Conservation (phyloP, 164 flowering plant genomes). For the Magnolia kwangsiensis region DNA sequence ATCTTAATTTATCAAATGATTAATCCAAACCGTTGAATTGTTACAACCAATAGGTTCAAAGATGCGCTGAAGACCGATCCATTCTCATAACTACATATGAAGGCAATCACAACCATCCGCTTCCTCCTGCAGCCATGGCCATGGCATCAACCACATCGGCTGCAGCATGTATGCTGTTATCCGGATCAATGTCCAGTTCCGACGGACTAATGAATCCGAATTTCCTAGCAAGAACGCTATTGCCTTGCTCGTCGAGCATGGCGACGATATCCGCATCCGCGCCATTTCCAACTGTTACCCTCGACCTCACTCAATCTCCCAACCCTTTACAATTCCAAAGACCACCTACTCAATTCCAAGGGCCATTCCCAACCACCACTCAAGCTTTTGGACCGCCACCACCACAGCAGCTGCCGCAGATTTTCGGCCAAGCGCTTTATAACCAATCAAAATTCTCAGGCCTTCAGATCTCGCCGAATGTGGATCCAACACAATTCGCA, state of each 20-base stretch:
- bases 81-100: slow-evolving; percentile 73
- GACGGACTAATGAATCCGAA: slow-evolving; percentile 62
- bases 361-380: slow-evolving; percentile 34
- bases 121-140: slow-evolving; percentile 82
- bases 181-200: slow-evolving; percentile 72
- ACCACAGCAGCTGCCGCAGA: slow-evolving; percentile 35
- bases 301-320: slow-evolving; percentile 62
- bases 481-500: slow-evolving; percentile 17
- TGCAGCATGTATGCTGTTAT: slow-evolving; percentile 66
- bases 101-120: slow-evolving; percentile 84
- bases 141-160: slow-evolving; percentile 83
- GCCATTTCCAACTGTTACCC: slow-evolving; percentile 78
- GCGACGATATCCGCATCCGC: slow-evolving; percentile 85
- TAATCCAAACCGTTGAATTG: slow-evolving; percentile 3
- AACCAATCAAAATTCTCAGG: slow-evolving; percentile 77
- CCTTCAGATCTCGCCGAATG: slow-evolving; percentile 48
- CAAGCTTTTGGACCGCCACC: background rate
- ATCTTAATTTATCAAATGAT: background rate
- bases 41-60: slow-evolving; percentile 49
- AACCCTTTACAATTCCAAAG: slow-evolving; percentile 48
- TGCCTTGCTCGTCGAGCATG: slow-evolving; percentile 56
- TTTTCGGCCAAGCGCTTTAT: slow-evolving; percentile 50
- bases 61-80: slow-evolving; percentile 71
- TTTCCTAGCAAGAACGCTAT: slow-evolving; percentile 39
- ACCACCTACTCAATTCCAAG: slow-evolving; percentile 44